phyloP scores from a whole-genome alignment of 2,329 filamentous ascomycete species.

The Colletotrichum kahawae region DNA sequence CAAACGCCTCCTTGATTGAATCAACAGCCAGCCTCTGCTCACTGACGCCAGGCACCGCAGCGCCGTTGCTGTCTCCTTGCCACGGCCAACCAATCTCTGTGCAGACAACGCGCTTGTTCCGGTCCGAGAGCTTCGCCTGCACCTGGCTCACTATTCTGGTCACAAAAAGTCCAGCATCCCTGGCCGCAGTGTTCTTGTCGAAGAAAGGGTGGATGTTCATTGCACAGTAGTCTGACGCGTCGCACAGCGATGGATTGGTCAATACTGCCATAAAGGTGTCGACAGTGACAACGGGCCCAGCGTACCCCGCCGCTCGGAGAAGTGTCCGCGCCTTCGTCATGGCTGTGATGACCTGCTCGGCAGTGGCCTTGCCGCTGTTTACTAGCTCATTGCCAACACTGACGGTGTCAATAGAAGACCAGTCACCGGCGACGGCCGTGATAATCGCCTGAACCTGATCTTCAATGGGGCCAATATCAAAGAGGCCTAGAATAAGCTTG shows the following conservation, averaged over 20 bases:
- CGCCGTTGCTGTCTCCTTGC: conserved; percentile 67
- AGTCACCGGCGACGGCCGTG: conserved; percentile 64
- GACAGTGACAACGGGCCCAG: conserved; percentile 77
- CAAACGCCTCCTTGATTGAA: conserved; percentile 67
- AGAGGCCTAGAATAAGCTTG: conserved; percentile 79
- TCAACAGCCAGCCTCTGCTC: conserved; percentile 71
- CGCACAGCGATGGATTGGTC: conserved; percentile 71
- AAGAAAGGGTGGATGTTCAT: conserved; percentile 89
- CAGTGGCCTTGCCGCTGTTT: conserved; percentile 62
- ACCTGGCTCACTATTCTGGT: conserved; percentile 55
- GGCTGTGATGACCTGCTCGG: conserved; percentile 60
- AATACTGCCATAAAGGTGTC: conserved; percentile 78
- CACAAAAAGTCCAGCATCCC: conserved; percentile 71
- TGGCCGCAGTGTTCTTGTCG: conserved; percentile 65
- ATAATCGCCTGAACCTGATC: conserved; percentile 67
- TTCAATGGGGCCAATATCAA: conserved; percentile 61
- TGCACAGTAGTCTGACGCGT: conserved; percentile 77
- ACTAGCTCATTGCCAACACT: conserved; percentile 84
- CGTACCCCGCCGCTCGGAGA: conserved; percentile 68
- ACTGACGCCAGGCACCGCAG: conserved; percentile 69
- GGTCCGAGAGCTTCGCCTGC: conserved; percentile 43
- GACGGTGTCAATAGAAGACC: conserved; percentile 73
- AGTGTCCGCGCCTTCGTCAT: conserved; percentile 61
- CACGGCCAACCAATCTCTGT: conserved; percentile 88
- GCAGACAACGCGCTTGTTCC: conserved; percentile 68